phyloP scores from a whole-genome alignment of 2,329 filamentous ascomycete species.

The Fusarium sp. region DNA sequence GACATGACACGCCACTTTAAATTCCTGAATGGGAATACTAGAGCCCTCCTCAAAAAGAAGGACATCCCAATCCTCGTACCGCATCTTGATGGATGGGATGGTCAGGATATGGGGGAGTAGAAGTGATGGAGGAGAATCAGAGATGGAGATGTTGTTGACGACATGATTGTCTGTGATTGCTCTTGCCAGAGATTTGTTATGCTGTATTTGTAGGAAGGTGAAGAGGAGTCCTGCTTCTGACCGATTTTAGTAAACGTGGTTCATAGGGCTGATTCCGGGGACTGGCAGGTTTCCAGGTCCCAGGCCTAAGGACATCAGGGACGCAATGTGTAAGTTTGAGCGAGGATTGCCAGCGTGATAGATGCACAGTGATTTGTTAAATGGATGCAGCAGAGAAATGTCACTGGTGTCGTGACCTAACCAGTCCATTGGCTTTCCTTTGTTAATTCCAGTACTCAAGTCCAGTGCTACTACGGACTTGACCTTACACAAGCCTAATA shows the following conservation, averaged over 20 bases:
- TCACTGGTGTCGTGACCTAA: not conserved
- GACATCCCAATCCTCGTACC: conserved; percentile 88
- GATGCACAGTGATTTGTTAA: no score
- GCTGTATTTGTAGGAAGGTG: conserved; percentile 19
- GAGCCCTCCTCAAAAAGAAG: conserved; percentile 78
- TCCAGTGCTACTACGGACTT: not conserved
- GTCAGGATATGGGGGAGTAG: conserved; percentile 13
- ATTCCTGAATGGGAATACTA: conserved; percentile 82
- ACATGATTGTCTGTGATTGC: conserved; percentile 7
- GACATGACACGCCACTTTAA: conserved; percentile 81
- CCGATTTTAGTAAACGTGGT: not conserved
- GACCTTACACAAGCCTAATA: not conserved
- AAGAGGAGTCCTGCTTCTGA: not conserved
- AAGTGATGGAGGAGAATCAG: not conserved
- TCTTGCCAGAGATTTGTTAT: not conserved
- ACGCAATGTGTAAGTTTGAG: not conserved
- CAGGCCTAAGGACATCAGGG: not conserved
- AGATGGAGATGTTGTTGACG: not conserved
- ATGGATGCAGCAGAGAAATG: no score
- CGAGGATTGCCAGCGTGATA: no score
- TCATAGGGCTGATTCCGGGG: not conserved
- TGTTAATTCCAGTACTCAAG: not conserved
- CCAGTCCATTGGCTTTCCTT: not conserved
- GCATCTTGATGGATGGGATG: conserved; percentile 67
- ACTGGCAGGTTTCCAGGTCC: not conserved